Conservation (phyloP, 805 yeast species). For the Starmerella floricola region DNA sequence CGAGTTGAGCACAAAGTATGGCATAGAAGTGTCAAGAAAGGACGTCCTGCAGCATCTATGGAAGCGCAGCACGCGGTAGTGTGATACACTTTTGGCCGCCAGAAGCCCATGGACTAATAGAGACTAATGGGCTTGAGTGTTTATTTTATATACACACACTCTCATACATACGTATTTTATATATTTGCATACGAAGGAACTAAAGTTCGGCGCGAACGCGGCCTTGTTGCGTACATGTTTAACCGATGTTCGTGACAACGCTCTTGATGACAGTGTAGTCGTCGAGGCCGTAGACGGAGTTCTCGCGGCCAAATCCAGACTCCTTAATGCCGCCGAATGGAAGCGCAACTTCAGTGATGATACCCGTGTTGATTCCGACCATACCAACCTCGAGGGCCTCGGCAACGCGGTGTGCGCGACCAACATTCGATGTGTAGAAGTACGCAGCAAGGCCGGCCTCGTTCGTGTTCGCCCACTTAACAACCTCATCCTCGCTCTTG, state of each 20-base stretch:
- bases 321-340: conserved; percentile 62
- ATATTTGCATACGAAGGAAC: too few species aligned
- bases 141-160: too few species aligned
- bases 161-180: too few species aligned
- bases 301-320: conserved; percentile 74
- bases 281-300: conserved; percentile 61
- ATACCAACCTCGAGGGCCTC: conserved; percentile 65
- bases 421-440: conserved; percentile 47
- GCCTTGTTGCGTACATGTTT: background rate
- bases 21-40: background rate
- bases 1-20: background rate
- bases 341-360: conserved; percentile 44
- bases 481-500: conserved; percentile 49
- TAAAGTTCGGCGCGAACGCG: too few species aligned
- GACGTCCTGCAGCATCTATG: background rate
- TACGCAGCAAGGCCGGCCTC: conserved; percentile 72
- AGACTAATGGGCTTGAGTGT: too few species aligned
- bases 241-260: conserved; percentile 34
- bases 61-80: conserved; percentile 10
- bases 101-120: too few species aligned
- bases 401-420: conserved; percentile 46
- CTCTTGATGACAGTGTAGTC: conserved; percentile 60
- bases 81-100: too few species aligned
- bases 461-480: conserved; percentile 50
- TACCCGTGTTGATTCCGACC: conserved; percentile 72